A percentile compares a stretch with the other conserved stretches of the same genome.
Evolutionary conservation across 83 land plant species (phyloP).

Genomic region (Diphasiastrum complanatum): DNA sequence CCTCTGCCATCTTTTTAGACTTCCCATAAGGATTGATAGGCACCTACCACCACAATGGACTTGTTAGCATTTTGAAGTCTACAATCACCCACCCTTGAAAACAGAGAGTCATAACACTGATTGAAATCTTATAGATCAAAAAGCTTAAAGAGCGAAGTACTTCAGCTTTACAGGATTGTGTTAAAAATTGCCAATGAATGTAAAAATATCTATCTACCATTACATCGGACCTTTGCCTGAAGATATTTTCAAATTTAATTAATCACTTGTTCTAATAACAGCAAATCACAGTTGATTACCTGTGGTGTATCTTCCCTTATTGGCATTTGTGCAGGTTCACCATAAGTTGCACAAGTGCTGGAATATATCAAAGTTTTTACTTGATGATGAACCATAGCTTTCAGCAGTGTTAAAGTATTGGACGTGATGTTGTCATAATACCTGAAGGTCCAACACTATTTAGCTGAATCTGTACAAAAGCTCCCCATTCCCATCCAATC

Average conservation of each 20-base stretch:
- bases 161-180: no score
- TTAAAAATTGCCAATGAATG: no score
- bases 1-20: constrained; percentile 51
- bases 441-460: constrained; percentile 33
- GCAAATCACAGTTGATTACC: constrained; percentile 36
- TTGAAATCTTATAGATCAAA: no score
- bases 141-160: no score
- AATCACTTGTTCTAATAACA: background rate
- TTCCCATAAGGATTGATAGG: constrained; percentile 53
- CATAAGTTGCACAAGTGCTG: constrained; percentile 89
- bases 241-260: background rate
- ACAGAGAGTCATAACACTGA: no score
- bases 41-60: no score
- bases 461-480: no score
- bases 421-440: constrained; percentile 82
- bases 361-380: constrained; percentile 74
- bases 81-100: no score
- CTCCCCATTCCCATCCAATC: no score
- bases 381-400: constrained; percentile 62
- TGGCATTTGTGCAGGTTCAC: constrained; percentile 80
- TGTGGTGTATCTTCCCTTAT: constrained; percentile 80
- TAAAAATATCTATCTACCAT: no score
- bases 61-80: no score
- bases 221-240: no score
- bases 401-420: constrained; percentile 62